Base-by-base conservation (phyloP, 75 land plant genomes). In the Pinus tabuliformis region DNA sequence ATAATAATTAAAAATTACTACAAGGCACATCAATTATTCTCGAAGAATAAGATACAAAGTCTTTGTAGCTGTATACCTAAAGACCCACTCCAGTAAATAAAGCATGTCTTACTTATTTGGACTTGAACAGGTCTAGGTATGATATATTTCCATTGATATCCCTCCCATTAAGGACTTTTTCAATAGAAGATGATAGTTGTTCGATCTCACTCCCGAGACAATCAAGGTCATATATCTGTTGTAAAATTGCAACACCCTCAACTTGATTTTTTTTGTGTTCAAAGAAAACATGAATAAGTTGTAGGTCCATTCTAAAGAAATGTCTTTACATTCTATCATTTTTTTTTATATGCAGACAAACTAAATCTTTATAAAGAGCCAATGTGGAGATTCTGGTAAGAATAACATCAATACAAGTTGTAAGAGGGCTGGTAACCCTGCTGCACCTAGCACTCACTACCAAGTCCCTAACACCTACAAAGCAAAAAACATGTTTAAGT, bases 41-140 rank as follows among this genome's bases (percentile, higher is more conserved):
- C 3, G 14, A 64, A 21, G 20, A 20, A 9, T 24, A 9, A 73
- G 2, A 30, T 30, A 22, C 5, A 20, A 30, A 16, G 16, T 2
- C 16, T 21, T 16, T n/a, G n/a, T 6, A 20, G n/a, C 20, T 39
- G 22, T 2, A 66, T 86, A 96, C 99, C 97, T 96, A 97, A 59
- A 97, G 89, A 59, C 99, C 99, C 59, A 93, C 92, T 18, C 99
- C 99, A 49, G 93, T 91, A 37, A 87, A 56, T 75, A 94, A 88
- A 36, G 99, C 98, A 81, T 91, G 85, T 56, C 92, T 87, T 30
- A 92, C 77, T 80, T 94, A 92, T 80, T 87, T 97, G 17, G 81
- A 65, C 71, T 72, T 86, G 22, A 97, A 81, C 61, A 97, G 79
- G 78, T 91, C 89, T 56, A 76, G 42, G 68, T 84, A 88, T 14